A percentile compares a stretch with the other conserved stretches of the same genome.
phyloP scores from a whole-genome alignment of 768 basidiomycete genomes.

The Crucibulum laeve region DNA sequence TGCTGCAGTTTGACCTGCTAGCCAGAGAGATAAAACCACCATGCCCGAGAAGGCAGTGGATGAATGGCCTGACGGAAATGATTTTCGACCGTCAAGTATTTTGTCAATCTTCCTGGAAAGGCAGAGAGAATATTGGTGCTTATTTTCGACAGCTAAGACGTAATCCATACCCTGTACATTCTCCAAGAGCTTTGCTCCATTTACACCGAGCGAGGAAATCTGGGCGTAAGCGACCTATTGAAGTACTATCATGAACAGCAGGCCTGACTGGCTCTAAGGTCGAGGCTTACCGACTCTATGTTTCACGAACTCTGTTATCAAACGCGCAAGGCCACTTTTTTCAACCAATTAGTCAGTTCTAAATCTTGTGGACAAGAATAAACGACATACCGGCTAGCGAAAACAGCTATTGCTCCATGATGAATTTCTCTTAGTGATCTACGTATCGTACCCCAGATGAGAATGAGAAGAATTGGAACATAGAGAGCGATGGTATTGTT shows the following conservation, averaged over 20 bases:
- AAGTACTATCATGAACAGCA: background rate
- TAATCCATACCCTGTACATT: slow-evolving; percentile 52
- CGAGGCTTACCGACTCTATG: slow-evolving; percentile 47
- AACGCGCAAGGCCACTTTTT: slow-evolving; percentile 37
- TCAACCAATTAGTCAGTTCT: too few species aligned
- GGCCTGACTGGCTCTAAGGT: background rate
- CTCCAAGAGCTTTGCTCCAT: slow-evolving; percentile 43
- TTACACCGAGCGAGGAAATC: slow-evolving; percentile 65
- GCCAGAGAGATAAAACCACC: slow-evolving; percentile 56
- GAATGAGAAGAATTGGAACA: slow-evolving; percentile 38
- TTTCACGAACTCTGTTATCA: slow-evolving; percentile 50
- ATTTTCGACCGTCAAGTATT: slow-evolving; percentile 48
- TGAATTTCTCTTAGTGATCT: slow-evolving; percentile 49
- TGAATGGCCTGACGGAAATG: slow-evolving; percentile 70
- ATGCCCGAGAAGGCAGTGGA: slow-evolving; percentile 65
- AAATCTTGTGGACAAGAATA: background rate
- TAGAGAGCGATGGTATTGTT: slow-evolving; percentile 45
- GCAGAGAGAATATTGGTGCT: slow-evolving; percentile 3
- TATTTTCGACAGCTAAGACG: background rate
- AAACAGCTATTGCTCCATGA: slow-evolving; percentile 52
- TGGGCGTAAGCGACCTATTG: slow-evolving; percentile 50
- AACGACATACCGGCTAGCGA: slow-evolving; percentile 30
- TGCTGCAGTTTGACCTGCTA: slow-evolving; percentile 62
- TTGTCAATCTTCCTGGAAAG: slow-evolving; percentile 25
- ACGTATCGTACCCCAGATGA: slow-evolving; percentile 30